phyloP scores from a whole-genome alignment of 208 protist genomes.

The Trichomonas tenax region DNA sequence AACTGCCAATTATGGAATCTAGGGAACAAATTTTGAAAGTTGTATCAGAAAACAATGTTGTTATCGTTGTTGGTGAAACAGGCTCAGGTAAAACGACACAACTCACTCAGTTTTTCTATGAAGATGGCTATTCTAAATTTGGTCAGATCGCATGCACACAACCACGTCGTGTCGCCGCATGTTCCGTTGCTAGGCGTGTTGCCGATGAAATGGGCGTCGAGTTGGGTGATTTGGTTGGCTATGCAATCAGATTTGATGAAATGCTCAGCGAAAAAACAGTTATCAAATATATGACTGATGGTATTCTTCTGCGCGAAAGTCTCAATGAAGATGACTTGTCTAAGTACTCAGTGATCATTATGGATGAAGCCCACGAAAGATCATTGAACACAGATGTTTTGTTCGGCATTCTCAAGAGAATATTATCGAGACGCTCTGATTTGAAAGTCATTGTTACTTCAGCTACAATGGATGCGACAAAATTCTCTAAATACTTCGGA shows the following conservation, averaged over 20 bases:
- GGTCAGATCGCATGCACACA: conserved; percentile 66
- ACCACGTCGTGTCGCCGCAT: conserved; percentile 93
- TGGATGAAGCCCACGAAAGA: conserved; percentile 79
- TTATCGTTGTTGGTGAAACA: conserved; percentile 39
- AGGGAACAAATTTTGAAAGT: neutral
- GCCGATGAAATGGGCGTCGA: conserved; percentile 58
- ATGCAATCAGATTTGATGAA: conserved; percentile 77
- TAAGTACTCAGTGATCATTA: conserved; percentile 56
- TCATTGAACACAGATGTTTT: conserved; percentile 69
- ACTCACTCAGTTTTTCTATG: conserved; percentile 68
- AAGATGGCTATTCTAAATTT: conserved; percentile 50
- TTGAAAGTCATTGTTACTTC: conserved; percentile 97
- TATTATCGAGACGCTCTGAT: conserved; percentile 56
- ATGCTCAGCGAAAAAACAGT: conserved; percentile 41
- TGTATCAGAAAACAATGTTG: conserved; percentile 25
- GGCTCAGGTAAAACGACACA: conserved; percentile 78
- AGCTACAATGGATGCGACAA: conserved; percentile 92
- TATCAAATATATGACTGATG: conserved; percentile 78
- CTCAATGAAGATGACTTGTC: conserved; percentile 43
- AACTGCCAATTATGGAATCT: neutral
- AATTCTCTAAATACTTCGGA: conserved; percentile 78
- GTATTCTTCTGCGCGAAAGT: conserved; percentile 61
- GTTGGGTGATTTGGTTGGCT: conserved; percentile 58
- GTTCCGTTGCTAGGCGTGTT: conserved; percentile 90
- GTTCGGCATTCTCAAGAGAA: conserved; percentile 47